Percentiles rank a stretch among this genome's conserved stretches.
Conservation (phyloP, 176 grass and related monocot genomes). For the Pontederia crassipes region DNA sequence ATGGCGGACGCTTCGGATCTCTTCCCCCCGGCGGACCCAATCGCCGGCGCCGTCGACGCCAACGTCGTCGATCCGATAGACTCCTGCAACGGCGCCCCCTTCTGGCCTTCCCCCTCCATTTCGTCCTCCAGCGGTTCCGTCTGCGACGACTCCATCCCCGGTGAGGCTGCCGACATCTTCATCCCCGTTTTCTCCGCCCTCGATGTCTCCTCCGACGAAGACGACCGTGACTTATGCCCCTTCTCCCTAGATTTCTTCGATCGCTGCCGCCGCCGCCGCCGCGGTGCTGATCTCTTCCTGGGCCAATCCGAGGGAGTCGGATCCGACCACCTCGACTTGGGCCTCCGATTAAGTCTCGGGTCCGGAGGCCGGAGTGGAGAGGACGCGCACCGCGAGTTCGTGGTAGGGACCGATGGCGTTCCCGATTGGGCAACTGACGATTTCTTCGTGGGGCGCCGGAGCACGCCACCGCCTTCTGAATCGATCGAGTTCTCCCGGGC, state of each 20-base stretch:
- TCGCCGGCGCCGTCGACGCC: background rate
- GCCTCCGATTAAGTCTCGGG: background rate
- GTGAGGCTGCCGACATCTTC: background rate
- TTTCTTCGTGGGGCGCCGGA: constrained; percentile 14
- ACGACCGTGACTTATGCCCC: background rate
- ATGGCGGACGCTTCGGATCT: constrained; percentile 5
- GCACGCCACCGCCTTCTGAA: background rate
- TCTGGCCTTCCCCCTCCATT: background rate
- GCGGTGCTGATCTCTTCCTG: background rate
- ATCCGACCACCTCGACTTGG: background rate
- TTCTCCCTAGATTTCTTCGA: background rate
- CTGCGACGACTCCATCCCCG: background rate
- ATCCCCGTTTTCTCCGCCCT: background rate
- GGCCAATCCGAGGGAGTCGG: background rate
- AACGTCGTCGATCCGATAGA: background rate
- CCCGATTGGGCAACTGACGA: constrained; percentile 14
- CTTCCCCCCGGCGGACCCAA: background rate
- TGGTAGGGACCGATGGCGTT: background rate
- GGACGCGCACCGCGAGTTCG: background rate
- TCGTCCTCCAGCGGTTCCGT: too few species aligned
- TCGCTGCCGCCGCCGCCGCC: background rate
- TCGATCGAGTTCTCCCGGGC: constrained; percentile 16
- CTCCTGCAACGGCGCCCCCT: background rate
- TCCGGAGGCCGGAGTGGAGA: background rate
- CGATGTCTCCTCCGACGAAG: background rate